Base-by-base conservation (phyloP, 2,329 filamentous ascomycete genomes). In the Blastomyces gilchristii region DNA sequence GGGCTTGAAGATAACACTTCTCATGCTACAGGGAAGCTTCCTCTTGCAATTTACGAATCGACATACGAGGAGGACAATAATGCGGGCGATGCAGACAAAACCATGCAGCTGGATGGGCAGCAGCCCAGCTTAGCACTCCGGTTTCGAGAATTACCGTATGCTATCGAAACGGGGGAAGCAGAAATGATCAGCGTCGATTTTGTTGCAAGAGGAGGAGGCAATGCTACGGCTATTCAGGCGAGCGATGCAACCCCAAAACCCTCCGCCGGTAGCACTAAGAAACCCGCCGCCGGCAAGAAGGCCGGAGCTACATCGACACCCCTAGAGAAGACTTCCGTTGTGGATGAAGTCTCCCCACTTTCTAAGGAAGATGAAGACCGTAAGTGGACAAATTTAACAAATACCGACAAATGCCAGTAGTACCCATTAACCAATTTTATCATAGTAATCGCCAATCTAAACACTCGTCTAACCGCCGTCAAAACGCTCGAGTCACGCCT, bases 181-280 rank as follows among this genome's bases (percentile, higher is more conserved):
- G 94, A 99, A 76, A 97, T 97, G 91, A 97, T 99, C 68, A 89
- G 90, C 68, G 90, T 99, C 71, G 91, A 97, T 75, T 96, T 92
- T 68, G 88, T 99, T 25, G 92, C 93, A 0, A 87, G 87, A 61
- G 90, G 89, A 49, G 89, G 89, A 57, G 90, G 89, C 58, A 93
- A 90, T 70, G 92, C 91, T 31, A 86, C 88, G 12, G 85, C 85
- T 41, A 78, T 85, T 31, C 73, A 76, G 22, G 64, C 69, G 1
- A 43, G 41, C 2, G 37, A 43, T 43, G 65, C 69, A 43, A 62
- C 66, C 69, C 70, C 65, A 69, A 71, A 56, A 59, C 67, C 61
- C 59, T 67, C 49, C 54, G 70, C 67, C 54, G 66, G 68, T 64
- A 67, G 71, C 68, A 65, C 67, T 62, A 64, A 66, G 63, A 66